Evolutionary conservation across 148 eudicot genomes (phyloP).

Genomic region (Chenopodium suecicum): DNA sequence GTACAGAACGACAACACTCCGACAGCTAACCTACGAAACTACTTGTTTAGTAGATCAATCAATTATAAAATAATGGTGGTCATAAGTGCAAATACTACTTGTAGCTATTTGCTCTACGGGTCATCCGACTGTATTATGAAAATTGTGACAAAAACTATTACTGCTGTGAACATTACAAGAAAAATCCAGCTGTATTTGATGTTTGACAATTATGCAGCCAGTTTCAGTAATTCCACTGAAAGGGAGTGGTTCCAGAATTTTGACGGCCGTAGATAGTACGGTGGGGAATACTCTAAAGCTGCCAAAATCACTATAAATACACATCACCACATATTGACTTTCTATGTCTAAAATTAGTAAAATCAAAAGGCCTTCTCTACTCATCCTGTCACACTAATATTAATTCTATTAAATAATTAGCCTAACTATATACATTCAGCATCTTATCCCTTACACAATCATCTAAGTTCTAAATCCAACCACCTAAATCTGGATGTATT

Average conservation of each 20-base stretch:
- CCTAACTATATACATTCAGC: constrained; percentile 23
- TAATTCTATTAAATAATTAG: neutral
- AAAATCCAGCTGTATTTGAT: constrained; percentile 28
- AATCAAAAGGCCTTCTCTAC: neutral
- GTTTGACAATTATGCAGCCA: constrained; percentile 18
- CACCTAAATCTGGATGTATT: constrained; percentile 15
- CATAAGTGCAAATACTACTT: no score
- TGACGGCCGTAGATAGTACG: constrained; percentile 19
- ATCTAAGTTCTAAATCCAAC: constrained; percentile 4
- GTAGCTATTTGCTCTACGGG: neutral
- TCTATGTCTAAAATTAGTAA: constrained; percentile 13
- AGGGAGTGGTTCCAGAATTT: constrained; percentile 15
- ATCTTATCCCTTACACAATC: constrained; percentile 19
- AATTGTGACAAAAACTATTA: neutral
- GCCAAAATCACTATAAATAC: constrained; percentile 22
- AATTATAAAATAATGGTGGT: no score
- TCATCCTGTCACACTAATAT: constrained; percentile 22
- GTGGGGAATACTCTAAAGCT: constrained; percentile 21
- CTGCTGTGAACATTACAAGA: constrained; percentile 7
- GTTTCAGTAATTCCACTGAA: constrained; percentile 1
- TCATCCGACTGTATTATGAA: neutral
- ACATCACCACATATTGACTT: neutral
- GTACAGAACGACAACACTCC: neutral
- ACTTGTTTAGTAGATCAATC: no score
- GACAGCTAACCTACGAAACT: neutral